Conservation (phyloP, 2,329 filamentous ascomycete genomes). For the Talaromyces sp. region DNA sequence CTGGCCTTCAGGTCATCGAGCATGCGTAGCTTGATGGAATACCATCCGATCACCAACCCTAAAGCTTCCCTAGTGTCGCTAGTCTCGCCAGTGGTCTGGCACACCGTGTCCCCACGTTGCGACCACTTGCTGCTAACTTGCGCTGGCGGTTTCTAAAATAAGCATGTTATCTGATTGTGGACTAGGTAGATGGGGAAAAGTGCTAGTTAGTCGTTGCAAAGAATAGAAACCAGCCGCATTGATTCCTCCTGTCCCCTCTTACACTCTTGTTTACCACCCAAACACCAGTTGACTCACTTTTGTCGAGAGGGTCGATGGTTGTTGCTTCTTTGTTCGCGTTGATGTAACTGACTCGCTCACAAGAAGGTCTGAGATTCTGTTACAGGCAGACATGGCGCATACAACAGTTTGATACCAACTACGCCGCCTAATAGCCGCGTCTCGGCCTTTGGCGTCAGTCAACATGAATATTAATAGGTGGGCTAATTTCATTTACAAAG, state of each 20-base stretch:
- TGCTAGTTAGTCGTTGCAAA: conserved; percentile 25
- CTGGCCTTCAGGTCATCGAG: not conserved
- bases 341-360: conserved; percentile 5
- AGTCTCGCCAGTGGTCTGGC: conserved; percentile 8
- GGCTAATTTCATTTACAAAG: conserved; percentile 20
- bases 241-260: conserved; percentile 2
- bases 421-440: conserved; percentile 28
- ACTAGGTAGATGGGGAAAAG: not conserved
- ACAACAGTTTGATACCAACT: conserved; percentile 18
- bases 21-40: not conserved
- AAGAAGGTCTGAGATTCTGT: conserved; percentile 10
- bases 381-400: conserved; percentile 21
- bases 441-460: conserved; percentile 23
- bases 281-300: not conserved
- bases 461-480: conserved; percentile 38
- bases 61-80: not conserved
- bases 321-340: not conserved
- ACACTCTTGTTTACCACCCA: conserved; percentile 14
- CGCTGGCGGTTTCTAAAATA: conserved; percentile 13
- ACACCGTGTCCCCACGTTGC: conserved; percentile 12
- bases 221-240: conserved; percentile 27
- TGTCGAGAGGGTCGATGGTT: not conserved
- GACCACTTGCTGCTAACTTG: not conserved
- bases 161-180: conserved; percentile 3
- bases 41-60: not conserved